Evolutionary conservation across 768 basidiomycete species (phyloP).

Genomic region (Hypholoma fasciculare): DNA sequence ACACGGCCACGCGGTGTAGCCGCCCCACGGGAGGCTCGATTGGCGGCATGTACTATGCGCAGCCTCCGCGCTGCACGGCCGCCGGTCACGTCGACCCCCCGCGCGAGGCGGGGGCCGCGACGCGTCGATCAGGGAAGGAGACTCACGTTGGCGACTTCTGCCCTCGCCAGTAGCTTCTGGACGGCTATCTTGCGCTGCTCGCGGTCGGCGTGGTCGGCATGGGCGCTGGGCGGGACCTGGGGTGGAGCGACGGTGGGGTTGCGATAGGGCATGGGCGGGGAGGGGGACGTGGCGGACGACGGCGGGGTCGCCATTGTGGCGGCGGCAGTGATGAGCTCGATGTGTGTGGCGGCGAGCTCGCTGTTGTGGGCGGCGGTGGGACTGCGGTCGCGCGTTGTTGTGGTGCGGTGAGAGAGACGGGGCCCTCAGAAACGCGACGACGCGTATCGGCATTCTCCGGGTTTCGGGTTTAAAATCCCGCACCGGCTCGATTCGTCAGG

Average conservation of each 20-base stretch:
- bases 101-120: constrained; percentile 24
- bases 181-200: constrained; percentile 69
- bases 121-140: constrained; percentile 46
- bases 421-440: constrained; percentile 48
- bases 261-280: constrained; percentile 69
- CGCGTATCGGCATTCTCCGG: constrained; percentile 54
- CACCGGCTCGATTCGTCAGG: constrained; percentile 21
- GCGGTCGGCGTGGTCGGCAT: constrained; percentile 43
- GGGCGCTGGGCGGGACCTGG: constrained; percentile 32
- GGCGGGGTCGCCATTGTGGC: constrained; percentile 76
- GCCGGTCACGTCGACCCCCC: constrained; percentile 20
- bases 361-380: constrained; percentile 32
- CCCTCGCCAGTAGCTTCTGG: constrained; percentile 75
- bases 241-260: constrained; percentile 43
- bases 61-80: constrained; percentile 19
- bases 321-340: constrained; percentile 37
- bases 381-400: constrained; percentile 26
- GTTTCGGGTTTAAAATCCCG: constrained; percentile 37
- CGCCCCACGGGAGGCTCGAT: background rate
- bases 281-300: constrained; percentile 81
- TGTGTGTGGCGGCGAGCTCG: constrained; percentile 32
- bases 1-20: background rate
- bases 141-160: constrained; percentile 80
- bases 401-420: constrained; percentile 31
- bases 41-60: constrained; percentile 9